A percentile compares a stretch with the other conserved stretches of the same genome.
Evolutionary conservation across 371 early-diverging fungal genomes (phyloP).

Genomic region (Mortierella sp.): DNA sequence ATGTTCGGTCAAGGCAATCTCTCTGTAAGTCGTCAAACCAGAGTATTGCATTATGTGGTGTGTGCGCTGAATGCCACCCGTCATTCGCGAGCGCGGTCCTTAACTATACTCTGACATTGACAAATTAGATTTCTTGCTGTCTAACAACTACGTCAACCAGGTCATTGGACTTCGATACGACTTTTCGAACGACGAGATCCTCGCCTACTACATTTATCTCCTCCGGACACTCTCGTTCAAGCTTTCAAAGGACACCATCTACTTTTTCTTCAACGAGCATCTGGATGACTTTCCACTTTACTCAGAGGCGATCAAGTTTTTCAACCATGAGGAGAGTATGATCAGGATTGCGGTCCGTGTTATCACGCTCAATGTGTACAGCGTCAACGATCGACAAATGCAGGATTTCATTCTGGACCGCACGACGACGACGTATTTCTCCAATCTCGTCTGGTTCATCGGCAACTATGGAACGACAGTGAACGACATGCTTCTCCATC

Average conservation of each 20-base stretch:
- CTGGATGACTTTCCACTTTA: constrained; percentile 66
- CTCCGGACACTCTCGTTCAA: constrained; percentile 68
- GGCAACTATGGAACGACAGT: constrained; percentile 55
- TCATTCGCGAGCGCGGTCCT: too few species aligned
- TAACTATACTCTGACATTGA: background rate
- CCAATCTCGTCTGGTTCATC: constrained; percentile 59
- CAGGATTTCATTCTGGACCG: constrained; percentile 57
- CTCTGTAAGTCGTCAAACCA: constrained; percentile 43
- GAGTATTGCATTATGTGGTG: background rate
- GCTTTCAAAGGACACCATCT: constrained; percentile 63
- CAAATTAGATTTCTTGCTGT: constrained; percentile 63
- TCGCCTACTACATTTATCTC: constrained; percentile 69
- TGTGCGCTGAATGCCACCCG: too few species aligned
- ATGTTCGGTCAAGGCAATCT: constrained; percentile 62
- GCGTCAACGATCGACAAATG: constrained; percentile 52
- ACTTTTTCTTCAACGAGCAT: constrained; percentile 65
- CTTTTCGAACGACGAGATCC: constrained; percentile 67
- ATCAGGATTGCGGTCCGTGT: constrained; percentile 71
- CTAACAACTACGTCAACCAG: constrained; percentile 70
- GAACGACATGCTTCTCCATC: constrained; percentile 49
- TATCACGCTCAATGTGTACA: constrained; percentile 67
- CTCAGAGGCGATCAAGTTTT: constrained; percentile 66
- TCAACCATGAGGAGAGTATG: constrained; percentile 71
- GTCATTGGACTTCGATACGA: constrained; percentile 66
- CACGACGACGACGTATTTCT: constrained; percentile 58